Conservation (phyloP, 352 stramenopile genomes). For the Thalassiosira mediterranea region DNA sequence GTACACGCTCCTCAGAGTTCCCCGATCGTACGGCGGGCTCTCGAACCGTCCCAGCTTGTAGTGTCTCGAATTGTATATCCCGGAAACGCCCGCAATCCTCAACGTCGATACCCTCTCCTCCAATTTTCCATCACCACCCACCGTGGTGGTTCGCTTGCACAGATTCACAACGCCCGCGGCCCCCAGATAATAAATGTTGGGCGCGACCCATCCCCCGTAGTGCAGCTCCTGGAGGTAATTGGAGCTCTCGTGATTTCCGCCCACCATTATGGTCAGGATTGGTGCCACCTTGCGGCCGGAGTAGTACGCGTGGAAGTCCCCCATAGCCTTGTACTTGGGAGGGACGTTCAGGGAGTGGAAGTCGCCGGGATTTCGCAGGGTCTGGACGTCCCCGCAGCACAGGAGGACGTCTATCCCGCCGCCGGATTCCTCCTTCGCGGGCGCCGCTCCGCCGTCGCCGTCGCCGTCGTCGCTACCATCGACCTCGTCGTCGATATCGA, state of each 20-base stretch:
- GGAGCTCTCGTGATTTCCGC: constrained; percentile 98
- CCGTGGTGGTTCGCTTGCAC: constrained; percentile 25
- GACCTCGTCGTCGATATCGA: too few species aligned
- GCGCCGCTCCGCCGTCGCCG: too few species aligned
- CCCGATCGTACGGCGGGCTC: constrained; percentile 80
- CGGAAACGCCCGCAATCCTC: constrained; percentile 95
- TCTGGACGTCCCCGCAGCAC: constrained; percentile 99
- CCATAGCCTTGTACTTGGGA: constrained; percentile 92
- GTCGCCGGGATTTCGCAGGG: constrained; percentile 93
- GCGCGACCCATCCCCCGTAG: constrained; percentile 97
- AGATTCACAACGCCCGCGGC: constrained; percentile 89
- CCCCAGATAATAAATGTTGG: constrained; percentile 99
- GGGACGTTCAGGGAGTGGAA: constrained; percentile 93
- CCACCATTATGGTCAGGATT: constrained; percentile 96
- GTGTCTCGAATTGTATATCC: constrained; percentile 96
- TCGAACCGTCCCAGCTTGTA: constrained; percentile 92
- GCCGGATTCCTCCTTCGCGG: too few species aligned
- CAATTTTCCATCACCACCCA: not conserved
- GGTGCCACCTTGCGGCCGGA: constrained; percentile 89
- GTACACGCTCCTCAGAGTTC: constrained; percentile 93
- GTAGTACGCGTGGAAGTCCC: constrained; percentile 96
- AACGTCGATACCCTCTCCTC: constrained; percentile 79
- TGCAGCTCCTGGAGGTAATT: constrained; percentile 96
- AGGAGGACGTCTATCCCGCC: constrained; percentile 94
- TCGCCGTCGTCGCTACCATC: too few species aligned